Percentiles rank a stretch among this genome's conserved stretches.
phyloP scores from a whole-genome alignment of 2,329 filamentous ascomycete genomes.

The Monosporascus sp. region DNA sequence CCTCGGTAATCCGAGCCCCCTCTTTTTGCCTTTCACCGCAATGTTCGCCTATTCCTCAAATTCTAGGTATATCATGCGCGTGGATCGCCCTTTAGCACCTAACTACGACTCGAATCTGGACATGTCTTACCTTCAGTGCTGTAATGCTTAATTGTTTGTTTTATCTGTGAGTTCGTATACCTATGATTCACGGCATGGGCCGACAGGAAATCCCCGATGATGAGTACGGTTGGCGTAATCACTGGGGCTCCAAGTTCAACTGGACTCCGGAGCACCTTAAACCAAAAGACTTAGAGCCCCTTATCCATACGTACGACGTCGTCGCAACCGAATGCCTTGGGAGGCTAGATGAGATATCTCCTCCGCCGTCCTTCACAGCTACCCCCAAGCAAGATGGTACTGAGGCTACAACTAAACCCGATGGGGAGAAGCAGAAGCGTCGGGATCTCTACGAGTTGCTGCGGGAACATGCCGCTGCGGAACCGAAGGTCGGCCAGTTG shows the following conservation, averaged over 20 bases:
- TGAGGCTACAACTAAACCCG: conserved; percentile 13
- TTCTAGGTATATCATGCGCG: background rate
- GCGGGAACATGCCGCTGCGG: conserved; percentile 48
- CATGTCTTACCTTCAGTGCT: too few relatives aligned
- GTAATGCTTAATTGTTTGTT: too few relatives aligned
- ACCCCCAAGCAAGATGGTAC: conserved; percentile 15
- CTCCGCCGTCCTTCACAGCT: conserved; percentile 25
- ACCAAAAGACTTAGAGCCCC: conserved; percentile 50
- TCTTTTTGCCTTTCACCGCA: background rate
- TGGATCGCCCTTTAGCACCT: too few relatives aligned
- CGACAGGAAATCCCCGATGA: background rate
- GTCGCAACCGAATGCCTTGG: conserved; percentile 63
- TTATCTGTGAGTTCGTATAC: too few relatives aligned
- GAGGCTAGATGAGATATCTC: conserved; percentile 56
- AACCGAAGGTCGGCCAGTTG: conserved; percentile 50
- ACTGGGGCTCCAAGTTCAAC: conserved; percentile 65
- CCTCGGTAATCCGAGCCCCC: background rate
- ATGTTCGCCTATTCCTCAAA: background rate
- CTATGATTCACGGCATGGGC: too few relatives aligned
- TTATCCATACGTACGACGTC: conserved; percentile 64
- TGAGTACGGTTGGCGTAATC: conserved; percentile 13
- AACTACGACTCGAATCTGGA: too few relatives aligned
- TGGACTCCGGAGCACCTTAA: conserved; percentile 62
- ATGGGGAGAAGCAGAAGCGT: conserved; percentile 25
- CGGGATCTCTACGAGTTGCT: conserved; percentile 62